Evolutionary conservation across 2,329 filamentous ascomycete species (phyloP), one percentile per base, ranked within the genome.

Genomic region (Exophiala spinifera): DNA sequence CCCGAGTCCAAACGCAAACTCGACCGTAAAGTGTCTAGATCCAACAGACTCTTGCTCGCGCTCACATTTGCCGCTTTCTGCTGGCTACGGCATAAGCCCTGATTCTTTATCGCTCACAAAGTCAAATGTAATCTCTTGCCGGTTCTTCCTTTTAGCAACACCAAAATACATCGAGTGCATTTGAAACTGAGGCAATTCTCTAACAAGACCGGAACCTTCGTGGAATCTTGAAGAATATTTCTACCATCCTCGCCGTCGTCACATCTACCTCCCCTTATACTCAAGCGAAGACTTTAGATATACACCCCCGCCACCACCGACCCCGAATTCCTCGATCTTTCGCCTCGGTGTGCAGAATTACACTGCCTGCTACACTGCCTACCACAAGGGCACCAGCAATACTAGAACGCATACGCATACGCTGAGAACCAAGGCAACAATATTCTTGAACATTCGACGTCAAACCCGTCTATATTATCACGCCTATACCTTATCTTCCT

Each of bases 51-150:
- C 17, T 37, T 37, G 4, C 34, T 37, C 34, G 34, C 34, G 34
- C 34, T 37, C 34, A 37, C 34, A 5, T 15, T 19, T 37, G 17
- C 34, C 34, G 34, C 10, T 37, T 37, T 37, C 25, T 37, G 34
- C 34, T 37, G 7, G n/a, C n/a, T 5, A 2, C 25, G 4, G 25
- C 8, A 31, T 10, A 31, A 31, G 25, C 11, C 25, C 25, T 6
- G 42, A 28, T 5, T n/a, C 42, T 44, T 44, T 44, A 44, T 44
- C 42, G n/a, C 42, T n/a, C 42, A 44, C 10, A n/a, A 20, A 44
- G 21, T 6, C 20, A 4, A 10, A 2, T 11, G 4, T 21, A 11
- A n/a, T 25, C 19, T 44, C 42, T n/a, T 44, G 23, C 25, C 42
- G 42, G 23, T 14, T 21, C 42, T 44, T 44, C 42, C 21, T 15